Evolutionary conservation across 1,284 basidiomycete species (phyloP), one percentile per base, ranked within the genome.

Genomic region (Fomitiporia mediterranea): DNA sequence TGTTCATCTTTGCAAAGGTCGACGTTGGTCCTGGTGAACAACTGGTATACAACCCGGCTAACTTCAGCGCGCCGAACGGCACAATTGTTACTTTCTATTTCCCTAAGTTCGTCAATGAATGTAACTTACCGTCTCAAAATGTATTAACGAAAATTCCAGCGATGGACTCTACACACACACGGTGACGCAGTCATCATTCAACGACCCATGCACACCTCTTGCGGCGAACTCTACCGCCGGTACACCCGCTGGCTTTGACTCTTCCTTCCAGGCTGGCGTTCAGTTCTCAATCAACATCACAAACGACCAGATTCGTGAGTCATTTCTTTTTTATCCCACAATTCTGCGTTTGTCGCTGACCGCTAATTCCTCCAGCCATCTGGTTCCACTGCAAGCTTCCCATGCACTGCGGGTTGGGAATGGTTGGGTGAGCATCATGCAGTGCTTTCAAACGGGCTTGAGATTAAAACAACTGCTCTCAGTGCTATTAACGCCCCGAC

Each of bases 371-470:
- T 37, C 2, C 56, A 82, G 79, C 80, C 27, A 79, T 83, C 55
- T 86, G 81, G 80, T 84, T 81, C 75, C 80, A 79, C 70, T 87
- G 84, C 72, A 82, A 81, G 66, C 70, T 76, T 61, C 59, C 70
- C 1, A 47, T 60, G 3, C 83, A 84, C 67, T 85, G 83, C 65
- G 75, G 77, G 27, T 57, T 71, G 58, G 82, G 82, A 30, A 82
- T 83, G 80, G 81, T 83, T 40, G 81, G 81, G 59, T 71, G 54
- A 55, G 67, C 60, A 9, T n/a, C n/a, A 37, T 39, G 32, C 15
- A 23, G 13, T 28, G n/a, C 4, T 5, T 48, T 47, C 11, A 42
- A 5, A 32, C 9, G 27, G 25, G n/a, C 35, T 2, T 7, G 2
- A 17, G 27, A 15, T 15, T 27, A 11, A 48, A 13, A 28, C 55